phyloP scores from a whole-genome alignment of 2,329 filamentous ascomycete species.

The Ascochyta fabae region DNA sequence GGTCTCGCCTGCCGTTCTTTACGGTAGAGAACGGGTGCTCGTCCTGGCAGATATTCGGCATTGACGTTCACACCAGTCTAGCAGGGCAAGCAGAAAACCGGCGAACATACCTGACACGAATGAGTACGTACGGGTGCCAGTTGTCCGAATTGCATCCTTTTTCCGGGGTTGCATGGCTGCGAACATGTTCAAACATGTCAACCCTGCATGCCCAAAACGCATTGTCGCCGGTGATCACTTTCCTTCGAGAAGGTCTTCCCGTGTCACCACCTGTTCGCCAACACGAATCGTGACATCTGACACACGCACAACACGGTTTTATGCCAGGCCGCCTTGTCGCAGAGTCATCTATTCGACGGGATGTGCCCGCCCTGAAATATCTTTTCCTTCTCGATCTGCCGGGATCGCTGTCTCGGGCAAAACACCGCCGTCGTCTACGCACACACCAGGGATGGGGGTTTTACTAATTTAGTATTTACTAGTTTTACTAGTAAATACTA shows the following conservation, averaged over 20 bases:
- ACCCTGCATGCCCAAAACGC: slow-evolving; percentile 14
- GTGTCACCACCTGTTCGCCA: slow-evolving; percentile 32
- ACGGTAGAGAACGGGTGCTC: slow-evolving; percentile 12
- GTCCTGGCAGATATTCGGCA: slow-evolving; percentile 30
- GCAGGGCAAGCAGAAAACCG: slow-evolving; percentile 19
- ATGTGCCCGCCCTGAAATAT: slow-evolving; percentile 16
- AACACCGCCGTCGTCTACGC: slow-evolving; percentile 24
- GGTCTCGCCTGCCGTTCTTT: slow-evolving; percentile 21
- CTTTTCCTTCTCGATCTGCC: slow-evolving; percentile 26
- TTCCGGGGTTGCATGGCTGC: slow-evolving; percentile 26
- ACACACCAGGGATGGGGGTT: too few species aligned
- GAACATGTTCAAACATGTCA: slow-evolving; percentile 38
- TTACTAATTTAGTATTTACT: too few species aligned
- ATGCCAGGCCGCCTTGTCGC: slow-evolving; percentile 12
- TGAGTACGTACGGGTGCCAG: slow-evolving; percentile 4
- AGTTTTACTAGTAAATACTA: too few species aligned
- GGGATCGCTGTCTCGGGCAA: slow-evolving; percentile 29
- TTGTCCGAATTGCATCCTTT: slow-evolving; percentile 17
- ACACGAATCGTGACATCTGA: slow-evolving; percentile 24
- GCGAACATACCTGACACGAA: slow-evolving; percentile 25
- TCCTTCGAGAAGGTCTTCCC: slow-evolving; percentile 34
- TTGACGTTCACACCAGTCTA: slow-evolving; percentile 20
- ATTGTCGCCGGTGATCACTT: slow-evolving; percentile 21
- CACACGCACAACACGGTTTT: neutral
- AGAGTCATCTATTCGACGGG: slow-evolving; percentile 6